phyloP scores from a whole-genome alignment of 257 asterid species.

The Solanum sitiens region DNA sequence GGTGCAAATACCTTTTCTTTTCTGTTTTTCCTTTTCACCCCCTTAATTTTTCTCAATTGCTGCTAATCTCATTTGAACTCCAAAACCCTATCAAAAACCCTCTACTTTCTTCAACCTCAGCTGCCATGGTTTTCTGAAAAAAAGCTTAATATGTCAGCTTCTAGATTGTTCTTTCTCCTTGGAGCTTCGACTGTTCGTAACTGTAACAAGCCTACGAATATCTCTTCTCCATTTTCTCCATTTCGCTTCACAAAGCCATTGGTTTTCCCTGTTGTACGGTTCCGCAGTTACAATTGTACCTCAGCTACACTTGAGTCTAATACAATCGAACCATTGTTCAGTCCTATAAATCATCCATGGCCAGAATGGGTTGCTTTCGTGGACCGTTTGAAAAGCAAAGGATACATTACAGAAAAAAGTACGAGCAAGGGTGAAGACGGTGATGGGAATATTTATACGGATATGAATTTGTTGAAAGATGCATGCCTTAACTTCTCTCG shows the following conservation, averaged over 20 bases:
- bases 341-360: conserved; percentile 63
- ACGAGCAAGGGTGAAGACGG: background rate
- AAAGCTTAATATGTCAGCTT: conserved; percentile 20
- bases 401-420: conserved; percentile 30
- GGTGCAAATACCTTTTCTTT: background rate
- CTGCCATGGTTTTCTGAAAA: background rate
- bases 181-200: conserved; percentile 39
- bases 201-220: background rate
- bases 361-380: conserved; percentile 84
- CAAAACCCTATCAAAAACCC: conserved; percentile 1
- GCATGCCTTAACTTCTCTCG: conserved; percentile 79
- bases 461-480: conserved; percentile 47
- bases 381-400: conserved; percentile 59
- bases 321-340: conserved; percentile 3
- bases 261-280: conserved; percentile 12
- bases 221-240: conserved; percentile 6
- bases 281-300: conserved; percentile 37
- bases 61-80: background rate
- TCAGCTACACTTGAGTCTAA: conserved; percentile 8
- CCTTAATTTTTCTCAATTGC: background rate
- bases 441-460: conserved; percentile 27
- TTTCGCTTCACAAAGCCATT: conserved; percentile 9
- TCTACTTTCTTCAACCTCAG: background rate
- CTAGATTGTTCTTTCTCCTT: conserved; percentile 33
- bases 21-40: background rate